Conservation (phyloP, 2,329 filamentous ascomycete species). For the Penicillium sp. region DNA sequence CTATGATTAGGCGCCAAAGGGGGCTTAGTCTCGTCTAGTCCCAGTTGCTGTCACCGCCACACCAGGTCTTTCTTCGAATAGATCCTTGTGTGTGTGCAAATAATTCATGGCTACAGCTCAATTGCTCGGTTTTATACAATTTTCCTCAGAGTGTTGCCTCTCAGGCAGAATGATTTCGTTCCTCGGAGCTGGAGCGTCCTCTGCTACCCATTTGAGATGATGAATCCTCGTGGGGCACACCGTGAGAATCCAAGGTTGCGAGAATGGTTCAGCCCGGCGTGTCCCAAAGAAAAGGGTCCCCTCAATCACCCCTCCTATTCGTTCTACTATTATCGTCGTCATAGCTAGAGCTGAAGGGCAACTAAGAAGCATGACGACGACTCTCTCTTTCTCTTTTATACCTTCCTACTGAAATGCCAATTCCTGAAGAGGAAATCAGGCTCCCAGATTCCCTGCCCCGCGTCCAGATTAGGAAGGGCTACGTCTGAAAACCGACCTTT, state of each 20-base stretch:
- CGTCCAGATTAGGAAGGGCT: slow-evolving; percentile 5
- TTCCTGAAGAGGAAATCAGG: slow-evolving; percentile 18
- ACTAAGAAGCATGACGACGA: slow-evolving; percentile 10
- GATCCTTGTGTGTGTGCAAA: not conserved
- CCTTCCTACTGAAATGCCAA: not conserved
- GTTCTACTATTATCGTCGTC: slow-evolving; percentile 16
- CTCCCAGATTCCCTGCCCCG: slow-evolving; percentile 20
- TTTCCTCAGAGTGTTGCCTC: slow-evolving; percentile 18
- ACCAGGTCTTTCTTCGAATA: slow-evolving; percentile 1
- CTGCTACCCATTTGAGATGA: slow-evolving; percentile 12
- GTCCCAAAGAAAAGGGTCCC: slow-evolving; percentile 25
- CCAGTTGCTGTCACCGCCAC: slow-evolving; percentile 28
- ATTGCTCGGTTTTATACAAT: slow-evolving; percentile 2
- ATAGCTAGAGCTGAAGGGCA: not conserved
- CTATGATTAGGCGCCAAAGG: slow-evolving; percentile 24
- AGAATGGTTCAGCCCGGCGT: slow-evolving; percentile 24
- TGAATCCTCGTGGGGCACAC: slow-evolving; percentile 33
- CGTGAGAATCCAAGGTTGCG: slow-evolving; percentile 21
- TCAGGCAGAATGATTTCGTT: slow-evolving; percentile 23
- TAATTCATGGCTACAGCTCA: not conserved
- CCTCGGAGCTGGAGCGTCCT: slow-evolving; percentile 16
- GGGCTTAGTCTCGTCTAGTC: slow-evolving; percentile 22
- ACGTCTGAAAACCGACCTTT: not conserved
- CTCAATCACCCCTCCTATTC: slow-evolving; percentile 4
- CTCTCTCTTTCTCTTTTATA: not conserved